A percentile compares a stretch with the other conserved stretches of the same genome.
Conservation (phyloP, 1,284 basidiomycete genomes). For the Puccinia novopanici region DNA sequence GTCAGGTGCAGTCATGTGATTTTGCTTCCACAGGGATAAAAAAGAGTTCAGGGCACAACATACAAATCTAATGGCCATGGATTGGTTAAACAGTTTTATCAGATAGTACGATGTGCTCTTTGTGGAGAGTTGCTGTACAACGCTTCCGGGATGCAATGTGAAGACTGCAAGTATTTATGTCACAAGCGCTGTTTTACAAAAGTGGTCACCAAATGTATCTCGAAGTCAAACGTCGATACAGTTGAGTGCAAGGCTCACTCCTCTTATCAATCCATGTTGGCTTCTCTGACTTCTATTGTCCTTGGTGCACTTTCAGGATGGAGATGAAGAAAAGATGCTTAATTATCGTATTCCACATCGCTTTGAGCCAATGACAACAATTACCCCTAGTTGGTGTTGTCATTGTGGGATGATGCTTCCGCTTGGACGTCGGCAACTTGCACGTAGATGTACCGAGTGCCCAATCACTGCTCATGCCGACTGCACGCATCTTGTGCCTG, state of each 20-base stretch:
- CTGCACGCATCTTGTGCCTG: slow-evolving; percentile 95
- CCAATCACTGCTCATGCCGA: slow-evolving; percentile 95
- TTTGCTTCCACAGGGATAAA: no score
- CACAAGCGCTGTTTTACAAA: slow-evolving; percentile 99
- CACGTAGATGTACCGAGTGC: slow-evolving; percentile 87
- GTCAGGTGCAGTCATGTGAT: no score
- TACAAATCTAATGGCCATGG: no score
- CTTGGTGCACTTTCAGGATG: slow-evolving; percentile 66
- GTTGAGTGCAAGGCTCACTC: slow-evolving; percentile 62
- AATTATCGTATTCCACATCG: slow-evolving; percentile 99
- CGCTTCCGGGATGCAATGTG: slow-evolving; percentile 95
- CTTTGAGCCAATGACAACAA: slow-evolving; percentile 94
- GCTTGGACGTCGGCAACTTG: slow-evolving; percentile 86
- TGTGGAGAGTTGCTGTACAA: slow-evolving; percentile 97
- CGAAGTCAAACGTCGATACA: slow-evolving; percentile 83
- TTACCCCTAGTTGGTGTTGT: slow-evolving; percentile 99
- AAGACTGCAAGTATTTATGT: slow-evolving; percentile 97
- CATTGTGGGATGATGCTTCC: slow-evolving; percentile 93
- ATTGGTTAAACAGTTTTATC: slow-evolving; percentile 98
- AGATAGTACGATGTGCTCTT: slow-evolving; percentile 87
- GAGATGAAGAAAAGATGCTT: slow-evolving; percentile 90
- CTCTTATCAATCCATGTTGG: slow-evolving; percentile 59
- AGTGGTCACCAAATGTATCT: slow-evolving; percentile 98
- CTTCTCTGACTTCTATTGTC: background rate
- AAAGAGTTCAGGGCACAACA: no score